These are phyloP conservation scores for Phlegmacium glaucopus DNA, from an alignment of 768 basidiomycete species.

Conservation along the genomic window DNA sequence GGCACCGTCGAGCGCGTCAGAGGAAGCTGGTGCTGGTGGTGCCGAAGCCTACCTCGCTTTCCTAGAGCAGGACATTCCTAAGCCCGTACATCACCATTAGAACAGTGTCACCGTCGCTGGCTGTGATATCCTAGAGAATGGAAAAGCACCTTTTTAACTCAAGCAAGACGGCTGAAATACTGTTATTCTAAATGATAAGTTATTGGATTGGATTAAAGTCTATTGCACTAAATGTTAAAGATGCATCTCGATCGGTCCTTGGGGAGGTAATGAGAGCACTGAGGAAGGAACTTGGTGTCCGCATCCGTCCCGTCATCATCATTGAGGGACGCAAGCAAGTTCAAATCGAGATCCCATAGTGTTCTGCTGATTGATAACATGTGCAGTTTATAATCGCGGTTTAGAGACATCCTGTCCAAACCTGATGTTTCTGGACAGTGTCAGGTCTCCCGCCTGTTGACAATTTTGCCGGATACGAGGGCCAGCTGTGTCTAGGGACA, in stretches of 20 bases:
- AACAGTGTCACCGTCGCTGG: neutral
- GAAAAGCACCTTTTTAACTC: neutral
- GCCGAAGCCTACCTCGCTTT: conserved; percentile 78
- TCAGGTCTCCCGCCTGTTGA: conserved; percentile 40
- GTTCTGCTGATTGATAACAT: too few species aligned
- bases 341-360: too few species aligned
- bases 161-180: neutral
- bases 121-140: conserved; percentile 5
- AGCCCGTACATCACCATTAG: conserved; percentile 54
- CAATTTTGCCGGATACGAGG: conserved; percentile 21
- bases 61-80: conserved; percentile 78
- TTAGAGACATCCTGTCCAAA: too few species aligned
- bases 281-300: too few species aligned
- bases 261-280: too few species aligned
- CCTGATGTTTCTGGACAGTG: conserved; percentile 21
- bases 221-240: too few species aligned
- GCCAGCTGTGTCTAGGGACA: conserved; percentile 53
- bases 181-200: neutral
- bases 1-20: conserved; percentile 27
- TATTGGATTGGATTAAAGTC: too few species aligned
- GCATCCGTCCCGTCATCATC: too few species aligned
- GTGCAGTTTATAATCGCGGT: too few species aligned
- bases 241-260: too few species aligned
- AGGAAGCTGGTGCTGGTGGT: conserved; percentile 45
- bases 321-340: too few species aligned